Conservation (phyloP, 805 yeast species). For the Candida dajiaensis region DNA sequence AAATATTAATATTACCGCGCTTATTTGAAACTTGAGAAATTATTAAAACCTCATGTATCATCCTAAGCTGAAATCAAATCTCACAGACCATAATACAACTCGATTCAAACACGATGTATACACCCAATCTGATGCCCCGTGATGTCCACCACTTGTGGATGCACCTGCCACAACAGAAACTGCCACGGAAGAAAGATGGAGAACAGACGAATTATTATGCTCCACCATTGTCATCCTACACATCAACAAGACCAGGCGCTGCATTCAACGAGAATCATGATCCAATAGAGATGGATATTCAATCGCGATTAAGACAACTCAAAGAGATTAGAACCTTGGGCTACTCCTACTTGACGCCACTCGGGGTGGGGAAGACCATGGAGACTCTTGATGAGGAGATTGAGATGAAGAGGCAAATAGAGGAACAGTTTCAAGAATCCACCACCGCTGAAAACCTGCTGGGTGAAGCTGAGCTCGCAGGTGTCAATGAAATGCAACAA, state of each 20-base stretch:
- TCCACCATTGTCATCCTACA: constrained; percentile 51
- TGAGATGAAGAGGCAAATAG: constrained; percentile 22
- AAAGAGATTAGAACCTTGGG: constrained; percentile 39
- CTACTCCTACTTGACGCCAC: constrained; percentile 43
- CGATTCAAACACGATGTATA: constrained; percentile 31
- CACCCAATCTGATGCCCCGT: constrained; percentile 40
- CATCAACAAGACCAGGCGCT: constrained; percentile 39
- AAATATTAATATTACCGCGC: no score
- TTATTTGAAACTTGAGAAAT: no score
- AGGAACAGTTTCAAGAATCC: constrained; percentile 21
- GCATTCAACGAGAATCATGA: constrained; percentile 1
- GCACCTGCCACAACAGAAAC: background rate
- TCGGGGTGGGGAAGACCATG: constrained; percentile 56
- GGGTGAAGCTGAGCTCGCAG: constrained; percentile 20
- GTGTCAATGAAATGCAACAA: constrained; percentile 2
- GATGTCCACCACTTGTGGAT: constrained; percentile 43
- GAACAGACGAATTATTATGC: constrained; percentile 26
- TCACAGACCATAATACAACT: no score
- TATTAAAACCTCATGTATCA: no score
- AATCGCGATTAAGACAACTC: constrained; percentile 18
- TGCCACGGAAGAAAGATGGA: background rate
- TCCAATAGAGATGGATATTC: constrained; percentile 6
- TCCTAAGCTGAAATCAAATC: no score
- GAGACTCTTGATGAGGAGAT: constrained; percentile 28
- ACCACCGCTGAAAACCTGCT: constrained; percentile 25